phyloP scores from a whole-genome alignment of 228 moss, liverwort and hornwort species.

The Sphagnum magellanicum region DNA sequence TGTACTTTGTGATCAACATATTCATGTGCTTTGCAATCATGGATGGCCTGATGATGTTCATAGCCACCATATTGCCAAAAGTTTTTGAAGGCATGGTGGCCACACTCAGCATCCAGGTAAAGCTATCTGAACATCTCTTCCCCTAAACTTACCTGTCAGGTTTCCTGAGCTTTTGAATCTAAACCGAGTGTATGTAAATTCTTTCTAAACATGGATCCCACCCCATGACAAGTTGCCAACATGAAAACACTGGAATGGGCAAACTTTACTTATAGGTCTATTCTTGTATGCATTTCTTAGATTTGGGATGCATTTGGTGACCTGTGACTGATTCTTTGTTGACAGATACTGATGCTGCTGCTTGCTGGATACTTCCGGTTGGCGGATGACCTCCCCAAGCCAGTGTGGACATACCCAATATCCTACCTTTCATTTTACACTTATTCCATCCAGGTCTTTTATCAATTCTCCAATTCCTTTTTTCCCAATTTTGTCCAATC shows the following conservation, averaged over 20 bases:
- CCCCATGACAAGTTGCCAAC: too few relatives aligned
- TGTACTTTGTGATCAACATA: slow-evolving; percentile 38
- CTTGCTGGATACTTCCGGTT: neutral
- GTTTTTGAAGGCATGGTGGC: slow-evolving; percentile 28
- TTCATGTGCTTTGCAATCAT: slow-evolving; percentile 28
- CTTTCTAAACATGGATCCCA: too few relatives aligned
- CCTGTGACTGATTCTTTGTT: too few relatives aligned
- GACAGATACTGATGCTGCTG: neutral
- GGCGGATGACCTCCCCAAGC: neutral
- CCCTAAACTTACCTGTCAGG: too few relatives aligned
- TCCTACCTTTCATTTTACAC: neutral
- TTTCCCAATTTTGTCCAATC: neutral
- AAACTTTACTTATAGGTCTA: too few relatives aligned
- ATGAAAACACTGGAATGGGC: too few relatives aligned
- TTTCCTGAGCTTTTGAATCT: too few relatives aligned
- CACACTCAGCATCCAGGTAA: slow-evolving; percentile 26
- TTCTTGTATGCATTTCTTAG: too few relatives aligned
- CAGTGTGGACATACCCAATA: neutral
- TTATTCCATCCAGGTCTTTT: neutral
- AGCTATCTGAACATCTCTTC: too few relatives aligned
- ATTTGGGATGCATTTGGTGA: too few relatives aligned
- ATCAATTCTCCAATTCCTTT: neutral
- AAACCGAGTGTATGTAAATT: too few relatives aligned
- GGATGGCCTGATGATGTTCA: slow-evolving; percentile 39
- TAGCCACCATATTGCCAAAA: slow-evolving; percentile 25